Conservation (phyloP, 148 eudicot genomes). For the Amaranthus hypochondriacus region DNA sequence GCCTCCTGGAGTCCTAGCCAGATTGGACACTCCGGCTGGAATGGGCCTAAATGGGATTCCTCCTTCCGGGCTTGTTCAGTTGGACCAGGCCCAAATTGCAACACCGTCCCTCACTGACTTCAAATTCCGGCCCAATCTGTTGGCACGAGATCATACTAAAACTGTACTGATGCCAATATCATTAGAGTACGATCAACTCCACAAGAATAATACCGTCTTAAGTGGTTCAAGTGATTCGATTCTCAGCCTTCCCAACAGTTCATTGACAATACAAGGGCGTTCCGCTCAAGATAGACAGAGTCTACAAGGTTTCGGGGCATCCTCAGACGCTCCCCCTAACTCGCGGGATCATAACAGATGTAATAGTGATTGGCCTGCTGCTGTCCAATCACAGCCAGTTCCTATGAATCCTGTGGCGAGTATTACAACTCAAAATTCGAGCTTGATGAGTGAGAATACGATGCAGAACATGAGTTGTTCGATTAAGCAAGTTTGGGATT, state of each 20-base stretch:
- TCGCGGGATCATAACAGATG: slow-evolving; percentile 31
- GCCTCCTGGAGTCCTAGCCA: slow-evolving; percentile 41
- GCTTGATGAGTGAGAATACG: slow-evolving; percentile 21
- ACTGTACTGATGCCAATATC: slow-evolving; percentile 42
- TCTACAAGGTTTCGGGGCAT: slow-evolving; percentile 22
- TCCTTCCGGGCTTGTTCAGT: slow-evolving; percentile 38
- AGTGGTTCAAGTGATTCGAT: slow-evolving; percentile 29
- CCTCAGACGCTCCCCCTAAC: slow-evolving; percentile 31
- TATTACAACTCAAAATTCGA: slow-evolving; percentile 12
- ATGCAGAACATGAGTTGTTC: slow-evolving; percentile 24
- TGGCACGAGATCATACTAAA: slow-evolving; percentile 36
- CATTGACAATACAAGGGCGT: slow-evolving; percentile 28
- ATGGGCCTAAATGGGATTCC: slow-evolving; percentile 39
- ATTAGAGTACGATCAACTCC: slow-evolving; percentile 41
- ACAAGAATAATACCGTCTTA: slow-evolving; percentile 21
- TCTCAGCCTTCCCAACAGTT: slow-evolving; percentile 24
- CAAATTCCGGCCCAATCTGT: slow-evolving; percentile 29
- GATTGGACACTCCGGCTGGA: slow-evolving; percentile 46
- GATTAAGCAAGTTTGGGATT: slow-evolving; percentile 28
- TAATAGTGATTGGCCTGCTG: slow-evolving; percentile 32
- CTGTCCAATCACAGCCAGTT: slow-evolving; percentile 34
- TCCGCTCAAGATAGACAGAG: slow-evolving; percentile 27
- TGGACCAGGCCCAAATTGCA: slow-evolving; percentile 39
- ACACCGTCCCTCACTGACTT: slow-evolving; percentile 25
- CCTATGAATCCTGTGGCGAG: slow-evolving; percentile 20